Conservation (phyloP, 2,329 filamentous ascomycete species). For the Paecilomyces formosus region DNA sequence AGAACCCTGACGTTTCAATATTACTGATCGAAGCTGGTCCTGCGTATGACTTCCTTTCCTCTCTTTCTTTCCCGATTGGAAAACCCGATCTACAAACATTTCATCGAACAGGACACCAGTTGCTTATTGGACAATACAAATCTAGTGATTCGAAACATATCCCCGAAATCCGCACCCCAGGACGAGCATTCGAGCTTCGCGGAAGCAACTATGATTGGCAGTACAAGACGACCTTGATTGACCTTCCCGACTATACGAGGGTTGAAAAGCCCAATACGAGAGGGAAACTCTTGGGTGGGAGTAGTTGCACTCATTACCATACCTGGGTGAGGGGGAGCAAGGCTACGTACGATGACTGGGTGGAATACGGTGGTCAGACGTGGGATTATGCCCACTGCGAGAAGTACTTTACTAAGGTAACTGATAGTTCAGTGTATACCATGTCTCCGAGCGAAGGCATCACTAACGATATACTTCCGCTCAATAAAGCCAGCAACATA, state of each 20-base stretch:
- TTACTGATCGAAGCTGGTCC: neutral
- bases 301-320: conserved; percentile 53
- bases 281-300: conserved; percentile 53
- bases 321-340: conserved; percentile 54
- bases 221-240: conserved; percentile 55
- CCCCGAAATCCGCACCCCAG: conserved; percentile 49
- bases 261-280: conserved; percentile 57
- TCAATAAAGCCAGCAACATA: conserved; percentile 46
- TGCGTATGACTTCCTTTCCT: neutral
- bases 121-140: no score
- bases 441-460: neutral
- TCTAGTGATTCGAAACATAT: conserved; percentile 36
- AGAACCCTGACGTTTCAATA: neutral
- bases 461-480: neutral
- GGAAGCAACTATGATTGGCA: conserved; percentile 52
- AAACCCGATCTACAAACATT: no score
- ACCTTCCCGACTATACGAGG: conserved; percentile 51
- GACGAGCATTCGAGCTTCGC: conserved; percentile 47
- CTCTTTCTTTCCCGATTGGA: no score
- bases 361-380: conserved; percentile 33
- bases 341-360: conserved; percentile 47
- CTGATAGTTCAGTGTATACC: no score
- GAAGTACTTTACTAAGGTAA: conserved; percentile 36
- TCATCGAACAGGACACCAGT: no score
- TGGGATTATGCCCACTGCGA: conserved; percentile 50